phyloP scores from a whole-genome alignment of 306 rosid genomes.

The Mucuna pruriens region DNA sequence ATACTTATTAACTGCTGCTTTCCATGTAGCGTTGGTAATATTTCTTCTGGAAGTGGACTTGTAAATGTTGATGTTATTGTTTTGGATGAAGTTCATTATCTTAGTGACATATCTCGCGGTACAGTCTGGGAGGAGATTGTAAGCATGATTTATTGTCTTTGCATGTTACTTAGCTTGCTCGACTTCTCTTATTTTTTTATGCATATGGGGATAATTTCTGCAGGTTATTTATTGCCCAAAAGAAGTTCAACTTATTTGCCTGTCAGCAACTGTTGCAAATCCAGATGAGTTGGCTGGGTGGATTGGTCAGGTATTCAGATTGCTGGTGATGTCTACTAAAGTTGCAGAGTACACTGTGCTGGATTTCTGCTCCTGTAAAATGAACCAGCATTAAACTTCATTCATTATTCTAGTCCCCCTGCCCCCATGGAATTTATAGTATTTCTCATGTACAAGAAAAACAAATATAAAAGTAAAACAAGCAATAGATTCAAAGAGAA shows the following conservation, averaged over 20 bases:
- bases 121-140: conserved; percentile 99
- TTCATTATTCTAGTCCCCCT: neutral
- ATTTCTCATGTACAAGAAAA: neutral
- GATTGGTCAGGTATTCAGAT: conserved; percentile 86
- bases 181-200: conserved; percentile 14
- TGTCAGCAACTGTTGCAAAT: conserved; percentile 91
- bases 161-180: conserved; percentile 32
- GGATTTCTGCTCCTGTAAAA: neutral
- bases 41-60: conserved; percentile 80
- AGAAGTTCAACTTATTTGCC: conserved; percentile 86
- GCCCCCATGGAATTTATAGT: neutral
- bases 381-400: neutral
- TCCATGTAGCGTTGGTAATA: conserved; percentile 82
- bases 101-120: conserved; percentile 95
- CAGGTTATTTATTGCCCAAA: conserved; percentile 93
- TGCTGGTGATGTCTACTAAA: conserved; percentile 27
- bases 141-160: conserved; percentile 47
- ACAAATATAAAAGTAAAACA: neutral
- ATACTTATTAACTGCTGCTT: conserved; percentile 14
- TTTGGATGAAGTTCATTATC: conserved; percentile 98
- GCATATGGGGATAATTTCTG: conserved; percentile 19
- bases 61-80: conserved; percentile 90
- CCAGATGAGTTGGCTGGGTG: conserved; percentile 98
- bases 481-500: neutral
- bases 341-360: conserved; percentile 12